These are phyloP conservation scores for Daldinia bambusicola DNA, from an alignment of 495 filamentous ascomycete genomes.

Conservation along the genomic window DNA sequence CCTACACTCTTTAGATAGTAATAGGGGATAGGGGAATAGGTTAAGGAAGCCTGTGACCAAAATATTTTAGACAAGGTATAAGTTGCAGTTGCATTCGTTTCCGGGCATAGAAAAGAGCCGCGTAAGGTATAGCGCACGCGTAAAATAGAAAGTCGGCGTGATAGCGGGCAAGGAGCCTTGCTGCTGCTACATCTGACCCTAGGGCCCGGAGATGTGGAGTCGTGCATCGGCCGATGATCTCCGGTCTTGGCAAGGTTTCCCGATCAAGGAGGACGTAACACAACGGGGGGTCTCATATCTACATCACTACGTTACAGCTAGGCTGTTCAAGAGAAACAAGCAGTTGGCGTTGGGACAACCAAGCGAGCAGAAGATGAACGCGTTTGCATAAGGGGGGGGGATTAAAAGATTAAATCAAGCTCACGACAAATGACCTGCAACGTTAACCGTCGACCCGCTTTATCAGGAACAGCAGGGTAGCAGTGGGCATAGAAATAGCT, in stretches of 20 bases:
- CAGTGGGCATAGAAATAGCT: conserved; percentile 13
- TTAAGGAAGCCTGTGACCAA: conserved; percentile 27
- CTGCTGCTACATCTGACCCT: conserved; percentile 29
- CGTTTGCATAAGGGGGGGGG: conserved; percentile 12
- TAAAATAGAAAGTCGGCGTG: conserved; percentile 28
- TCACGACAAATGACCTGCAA: conserved; percentile 32
- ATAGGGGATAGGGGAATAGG: conserved; percentile 3
- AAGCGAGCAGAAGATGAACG: conserved; percentile 10
- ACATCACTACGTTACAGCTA: conserved; percentile 36
- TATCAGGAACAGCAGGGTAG: conserved; percentile 35
- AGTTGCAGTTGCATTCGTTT: conserved; percentile 11
- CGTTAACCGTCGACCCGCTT: conserved; percentile 32
- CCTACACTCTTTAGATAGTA: not conserved
- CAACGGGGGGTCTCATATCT: conserved; percentile 26
- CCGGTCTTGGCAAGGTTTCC: conserved; percentile 29
- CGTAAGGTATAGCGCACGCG: conserved; percentile 13
- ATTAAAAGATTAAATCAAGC: conserved; percentile 15
- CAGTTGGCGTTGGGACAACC: not conserved
- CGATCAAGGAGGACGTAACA: conserved; percentile 26
- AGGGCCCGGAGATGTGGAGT: conserved; percentile 26
- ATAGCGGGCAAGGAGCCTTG: conserved; percentile 24
- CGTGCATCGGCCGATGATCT: conserved; percentile 29
- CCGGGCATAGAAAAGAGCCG: conserved; percentile 20
- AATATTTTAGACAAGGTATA: conserved; percentile 11
- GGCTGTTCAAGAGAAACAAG: not conserved